Conservation (phyloP, 192 early-diverging fungal genomes). For the Coemansia sp. region DNA sequence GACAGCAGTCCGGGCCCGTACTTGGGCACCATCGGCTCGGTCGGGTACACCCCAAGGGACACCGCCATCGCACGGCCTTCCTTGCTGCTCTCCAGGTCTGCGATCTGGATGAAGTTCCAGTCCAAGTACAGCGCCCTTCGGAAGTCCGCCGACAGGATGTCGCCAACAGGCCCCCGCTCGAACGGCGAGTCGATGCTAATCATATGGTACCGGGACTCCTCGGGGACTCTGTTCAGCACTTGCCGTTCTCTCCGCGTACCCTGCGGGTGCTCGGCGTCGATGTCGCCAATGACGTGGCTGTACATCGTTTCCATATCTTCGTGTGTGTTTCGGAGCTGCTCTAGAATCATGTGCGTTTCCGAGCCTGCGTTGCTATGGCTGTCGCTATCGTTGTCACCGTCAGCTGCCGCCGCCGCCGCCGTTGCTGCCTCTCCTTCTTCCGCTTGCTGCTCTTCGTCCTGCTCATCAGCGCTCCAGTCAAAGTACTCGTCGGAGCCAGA, state of each 20-base stretch:
- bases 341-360: slow-evolving; percentile 26
- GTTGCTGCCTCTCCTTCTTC: background rate
- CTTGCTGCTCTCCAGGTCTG: slow-evolving; percentile 15
- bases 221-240: slow-evolving; percentile 23
- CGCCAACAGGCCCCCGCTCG: slow-evolving; percentile 21
- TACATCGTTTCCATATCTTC: slow-evolving; percentile 44
- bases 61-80: background rate
- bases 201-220: slow-evolving; percentile 45
- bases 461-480: background rate
- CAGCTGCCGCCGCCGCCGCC: too few relatives aligned
- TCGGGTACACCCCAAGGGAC: slow-evolving; percentile 38
- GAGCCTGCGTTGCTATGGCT: background rate
- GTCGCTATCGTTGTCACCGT: background rate
- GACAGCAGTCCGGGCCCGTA: background rate
- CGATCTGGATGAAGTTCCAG: slow-evolving; percentile 25
- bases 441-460: background rate
- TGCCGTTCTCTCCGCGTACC: slow-evolving; percentile 26
- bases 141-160: slow-evolving; percentile 40
- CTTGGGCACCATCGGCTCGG: slow-evolving; percentile 14
- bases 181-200: slow-evolving; percentile 47
- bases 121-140: slow-evolving; percentile 25
- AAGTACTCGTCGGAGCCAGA: background rate
- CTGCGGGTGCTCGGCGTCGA: slow-evolving; percentile 13
- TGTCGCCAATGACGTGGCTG: slow-evolving; percentile 32
- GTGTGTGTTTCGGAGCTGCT: slow-evolving; percentile 35